Conservation (phyloP, 768 basidiomycete species). For the Clitopilus passeckerianus region DNA sequence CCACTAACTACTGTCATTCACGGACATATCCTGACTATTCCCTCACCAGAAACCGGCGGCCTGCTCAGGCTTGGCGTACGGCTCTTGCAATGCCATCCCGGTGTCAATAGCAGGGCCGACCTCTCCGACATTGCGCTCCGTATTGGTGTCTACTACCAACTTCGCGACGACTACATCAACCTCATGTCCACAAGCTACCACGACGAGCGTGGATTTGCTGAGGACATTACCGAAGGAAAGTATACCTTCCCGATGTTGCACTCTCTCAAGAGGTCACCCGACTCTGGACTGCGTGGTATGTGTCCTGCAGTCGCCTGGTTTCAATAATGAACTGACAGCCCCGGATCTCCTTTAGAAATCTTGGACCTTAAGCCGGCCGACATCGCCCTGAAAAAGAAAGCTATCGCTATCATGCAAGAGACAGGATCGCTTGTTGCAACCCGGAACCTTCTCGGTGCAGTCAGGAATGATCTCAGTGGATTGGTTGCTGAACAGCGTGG, state of each 20-base stretch:
- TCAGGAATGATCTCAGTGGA: neutral
- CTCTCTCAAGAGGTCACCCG: neutral
- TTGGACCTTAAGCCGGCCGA: neutral
- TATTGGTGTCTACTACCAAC: constrained; percentile 89
- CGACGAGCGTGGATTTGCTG: constrained; percentile 46
- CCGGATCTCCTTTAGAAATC: neutral
- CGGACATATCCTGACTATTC: neutral
- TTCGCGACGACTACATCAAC: constrained; percentile 94
- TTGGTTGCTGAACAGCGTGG: neutral
- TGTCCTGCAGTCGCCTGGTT: too few species aligned
- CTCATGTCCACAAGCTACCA: constrained; percentile 72
- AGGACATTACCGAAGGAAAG: constrained; percentile 84
- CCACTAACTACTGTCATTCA: neutral
- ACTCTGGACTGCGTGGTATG: neutral
- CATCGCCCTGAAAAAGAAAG: neutral
- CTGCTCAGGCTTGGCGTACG: constrained; percentile 87
- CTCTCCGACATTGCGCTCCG: constrained; percentile 63
- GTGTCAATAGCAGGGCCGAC: constrained; percentile 43
- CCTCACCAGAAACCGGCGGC: constrained; percentile 79
- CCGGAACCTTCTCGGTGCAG: neutral
- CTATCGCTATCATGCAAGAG: neutral
- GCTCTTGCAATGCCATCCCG: constrained; percentile 86
- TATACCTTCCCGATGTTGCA: constrained; percentile 65
- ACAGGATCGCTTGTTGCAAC: neutral
- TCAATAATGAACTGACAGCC: too few species aligned